A percentile compares a stretch with the other conserved stretches of the same genome.
Conservation (phyloP, 208 protist genomes). For the Leishmania mexicana region DNA sequence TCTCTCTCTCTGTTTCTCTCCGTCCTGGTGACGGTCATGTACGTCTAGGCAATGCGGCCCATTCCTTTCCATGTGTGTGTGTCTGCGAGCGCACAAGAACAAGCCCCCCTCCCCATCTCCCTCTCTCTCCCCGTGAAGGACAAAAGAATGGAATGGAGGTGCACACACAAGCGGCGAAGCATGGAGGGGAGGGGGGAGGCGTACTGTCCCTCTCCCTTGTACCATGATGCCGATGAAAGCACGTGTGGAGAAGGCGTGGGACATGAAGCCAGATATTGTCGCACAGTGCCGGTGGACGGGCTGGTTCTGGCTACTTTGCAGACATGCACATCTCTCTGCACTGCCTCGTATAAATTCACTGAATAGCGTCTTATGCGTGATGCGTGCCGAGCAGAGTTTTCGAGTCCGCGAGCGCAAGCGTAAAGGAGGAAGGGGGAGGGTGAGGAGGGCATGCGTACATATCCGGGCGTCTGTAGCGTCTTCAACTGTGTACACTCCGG, state of each 20-base stretch:
- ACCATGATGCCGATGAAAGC: neutral
- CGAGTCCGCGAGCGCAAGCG: neutral
- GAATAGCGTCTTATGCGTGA: neutral
- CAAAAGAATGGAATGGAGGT: neutral
- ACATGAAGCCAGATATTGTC: neutral
- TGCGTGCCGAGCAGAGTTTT: neutral
- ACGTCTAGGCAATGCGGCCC: neutral
- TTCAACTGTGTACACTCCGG: neutral
- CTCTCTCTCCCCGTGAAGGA: neutral
- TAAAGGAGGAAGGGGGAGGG: neutral
- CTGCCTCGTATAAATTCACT: neutral
- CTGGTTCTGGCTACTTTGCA: neutral
- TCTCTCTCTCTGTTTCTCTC: neutral
- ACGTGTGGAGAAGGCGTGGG: neutral
- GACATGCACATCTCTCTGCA: neutral
- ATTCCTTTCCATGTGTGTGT: conserved; percentile 21
- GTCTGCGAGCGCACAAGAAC: neutral
- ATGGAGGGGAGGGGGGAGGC: neutral
- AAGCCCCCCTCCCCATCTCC: neutral
- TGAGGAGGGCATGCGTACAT: neutral
- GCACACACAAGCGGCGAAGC: neutral
- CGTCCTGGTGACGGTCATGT: neutral
- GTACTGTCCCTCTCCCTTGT: neutral
- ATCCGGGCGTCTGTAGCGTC: neutral
- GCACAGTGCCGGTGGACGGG: neutral